Conservation (phyloP, 2,329 filamentous ascomycete species). For the Paraconiothyrium brasiliense region DNA sequence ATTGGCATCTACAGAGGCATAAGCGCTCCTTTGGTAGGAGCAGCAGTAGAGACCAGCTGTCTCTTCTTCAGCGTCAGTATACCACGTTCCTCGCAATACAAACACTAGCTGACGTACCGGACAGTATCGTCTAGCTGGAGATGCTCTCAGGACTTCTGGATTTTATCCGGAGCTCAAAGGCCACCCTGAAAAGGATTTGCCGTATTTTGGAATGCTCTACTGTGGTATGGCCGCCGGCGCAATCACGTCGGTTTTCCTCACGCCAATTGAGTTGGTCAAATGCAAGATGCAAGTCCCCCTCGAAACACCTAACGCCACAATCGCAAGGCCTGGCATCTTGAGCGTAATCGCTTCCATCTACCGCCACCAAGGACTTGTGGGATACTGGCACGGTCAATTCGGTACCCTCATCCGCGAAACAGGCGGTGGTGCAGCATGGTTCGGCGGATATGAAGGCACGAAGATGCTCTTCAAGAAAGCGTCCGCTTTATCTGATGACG, state of each 20-base stretch:
- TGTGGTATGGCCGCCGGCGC: slow-evolving; percentile 89
- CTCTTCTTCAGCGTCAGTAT: slow-evolving; percentile 81
- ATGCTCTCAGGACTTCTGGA: slow-evolving; percentile 68
- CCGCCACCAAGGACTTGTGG: slow-evolving; percentile 79
- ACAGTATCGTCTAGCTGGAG: slow-evolving; percentile 61
- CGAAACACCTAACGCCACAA: slow-evolving; percentile 47
- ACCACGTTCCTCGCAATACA: background rate
- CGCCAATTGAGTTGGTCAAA: slow-evolving; percentile 95
- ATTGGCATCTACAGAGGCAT: slow-evolving; percentile 89
- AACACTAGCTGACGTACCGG: slow-evolving; percentile 28
- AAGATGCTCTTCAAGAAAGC: slow-evolving; percentile 73
- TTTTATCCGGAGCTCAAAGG: slow-evolving; percentile 60
- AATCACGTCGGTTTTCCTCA: slow-evolving; percentile 89
- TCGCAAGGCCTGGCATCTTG: slow-evolving; percentile 69
- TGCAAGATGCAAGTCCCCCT: slow-evolving; percentile 92
- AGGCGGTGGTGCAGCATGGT: slow-evolving; percentile 94
- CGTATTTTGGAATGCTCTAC: slow-evolving; percentile 76
- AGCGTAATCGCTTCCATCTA: slow-evolving; percentile 82
- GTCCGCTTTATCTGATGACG: slow-evolving; percentile 55
- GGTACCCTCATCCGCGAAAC: slow-evolving; percentile 95
- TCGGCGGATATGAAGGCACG: slow-evolving; percentile 66
- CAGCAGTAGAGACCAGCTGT: slow-evolving; percentile 89
- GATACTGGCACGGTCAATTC: slow-evolving; percentile 95
- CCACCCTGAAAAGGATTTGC: slow-evolving; percentile 64
- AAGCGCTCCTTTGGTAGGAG: slow-evolving; percentile 87